phyloP scores from a whole-genome alignment of 2,329 filamentous ascomycete genomes.

The Ophiocordyceps camponoti-leonardi region DNA sequence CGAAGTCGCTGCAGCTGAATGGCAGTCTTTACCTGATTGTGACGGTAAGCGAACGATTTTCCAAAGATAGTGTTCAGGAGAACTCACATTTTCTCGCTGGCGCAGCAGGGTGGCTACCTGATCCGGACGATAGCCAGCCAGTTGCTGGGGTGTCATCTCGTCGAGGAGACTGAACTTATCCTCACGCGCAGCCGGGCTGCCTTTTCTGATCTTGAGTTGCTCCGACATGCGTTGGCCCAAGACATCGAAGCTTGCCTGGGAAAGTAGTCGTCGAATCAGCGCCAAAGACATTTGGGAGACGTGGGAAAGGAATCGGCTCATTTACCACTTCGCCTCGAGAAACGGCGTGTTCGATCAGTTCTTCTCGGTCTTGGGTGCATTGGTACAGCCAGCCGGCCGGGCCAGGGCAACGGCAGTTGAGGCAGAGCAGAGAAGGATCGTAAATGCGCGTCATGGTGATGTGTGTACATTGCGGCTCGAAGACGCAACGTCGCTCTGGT shows the following conservation, averaged over 20 bases:
- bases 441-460: constrained; percentile 51
- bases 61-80: not conserved
- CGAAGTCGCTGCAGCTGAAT: constrained; percentile 13
- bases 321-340: constrained; percentile 7
- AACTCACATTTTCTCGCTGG: constrained; percentile 30
- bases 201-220: constrained; percentile 16
- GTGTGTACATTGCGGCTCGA: constrained; percentile 41
- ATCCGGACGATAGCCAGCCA: constrained; percentile 25
- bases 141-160: constrained; percentile 23
- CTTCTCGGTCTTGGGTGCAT: constrained; percentile 48
- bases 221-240: constrained; percentile 16
- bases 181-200: constrained; percentile 22
- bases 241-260: constrained; percentile 16
- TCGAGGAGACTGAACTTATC: constrained; percentile 26
- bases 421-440: constrained; percentile 33
- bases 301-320: not conserved
- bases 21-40: constrained; percentile 13
- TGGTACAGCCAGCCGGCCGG: constrained; percentile 56
- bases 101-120: constrained; percentile 30
- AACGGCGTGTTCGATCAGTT: constrained; percentile 15
- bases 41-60: not conserved
- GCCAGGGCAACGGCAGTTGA: constrained; percentile 36
- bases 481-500: constrained; percentile 5
- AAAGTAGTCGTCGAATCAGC: constrained; percentile 2
- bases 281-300: not conserved